Percentiles rank a stretch among this genome's conserved stretches.
These are phyloP conservation scores for Xylaria curta DNA, from an alignment of 495 filamentous ascomycete genomes.

Conservation along the genomic window DNA sequence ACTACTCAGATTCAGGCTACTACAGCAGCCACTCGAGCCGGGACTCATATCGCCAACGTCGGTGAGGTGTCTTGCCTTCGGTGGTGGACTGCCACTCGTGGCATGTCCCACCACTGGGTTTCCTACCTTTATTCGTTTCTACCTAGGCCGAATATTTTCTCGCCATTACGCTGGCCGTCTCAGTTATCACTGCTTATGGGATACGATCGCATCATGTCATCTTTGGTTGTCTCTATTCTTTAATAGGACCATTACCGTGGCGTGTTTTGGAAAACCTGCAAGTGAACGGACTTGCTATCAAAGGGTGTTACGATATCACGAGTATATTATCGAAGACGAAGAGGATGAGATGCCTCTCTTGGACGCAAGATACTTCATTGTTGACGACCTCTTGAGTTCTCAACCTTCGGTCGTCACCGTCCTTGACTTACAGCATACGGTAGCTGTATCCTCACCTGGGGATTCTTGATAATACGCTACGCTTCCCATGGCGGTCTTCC, in stretches of 20 bases:
- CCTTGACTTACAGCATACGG: background rate
- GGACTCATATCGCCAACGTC: constrained; percentile 48
- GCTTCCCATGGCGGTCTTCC: background rate
- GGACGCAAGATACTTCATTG: background rate
- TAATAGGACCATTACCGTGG: constrained; percentile 18
- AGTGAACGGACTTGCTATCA: background rate
- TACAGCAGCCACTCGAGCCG: constrained; percentile 54
- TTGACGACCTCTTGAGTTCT: background rate
- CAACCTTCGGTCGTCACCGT: background rate
- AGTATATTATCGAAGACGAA: constrained; percentile 19
- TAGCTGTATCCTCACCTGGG: constrained; percentile 10
- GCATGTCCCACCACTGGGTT: constrained; percentile 56
- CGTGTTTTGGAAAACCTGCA: background rate
- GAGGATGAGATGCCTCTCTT: background rate
- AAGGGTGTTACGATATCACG: constrained; percentile 1
- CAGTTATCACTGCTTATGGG: constrained; percentile 57
- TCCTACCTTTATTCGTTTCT: constrained; percentile 59
- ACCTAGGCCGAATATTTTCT: constrained; percentile 42
- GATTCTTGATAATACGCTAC: background rate
- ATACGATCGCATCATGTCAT: constrained; percentile 53
- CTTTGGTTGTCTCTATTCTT: constrained; percentile 49
- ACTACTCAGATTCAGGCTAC: constrained; percentile 61
- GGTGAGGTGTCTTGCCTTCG: constrained; percentile 63
- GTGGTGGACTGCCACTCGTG: constrained; percentile 54
- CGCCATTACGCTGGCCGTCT: constrained; percentile 50